Conservation (phyloP, 495 filamentous ascomycete genomes). For the Aspergillus avenaceus region DNA sequence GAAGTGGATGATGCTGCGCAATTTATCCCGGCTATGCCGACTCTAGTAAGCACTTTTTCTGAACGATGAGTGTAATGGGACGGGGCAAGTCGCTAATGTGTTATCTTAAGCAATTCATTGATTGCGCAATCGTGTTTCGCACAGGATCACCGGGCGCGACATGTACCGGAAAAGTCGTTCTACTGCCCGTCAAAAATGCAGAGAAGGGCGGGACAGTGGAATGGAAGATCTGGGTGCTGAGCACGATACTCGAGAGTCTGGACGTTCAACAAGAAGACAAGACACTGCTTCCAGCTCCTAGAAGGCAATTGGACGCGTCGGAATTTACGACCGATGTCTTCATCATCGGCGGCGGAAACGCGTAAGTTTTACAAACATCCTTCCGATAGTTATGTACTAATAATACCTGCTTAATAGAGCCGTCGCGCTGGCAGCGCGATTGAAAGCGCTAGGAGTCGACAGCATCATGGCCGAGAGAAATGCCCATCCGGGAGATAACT, state of each 20-base stretch:
- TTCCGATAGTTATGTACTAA: neutral
- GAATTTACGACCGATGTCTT: conserved; percentile 19
- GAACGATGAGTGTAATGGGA: neutral
- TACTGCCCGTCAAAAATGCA: conserved; percentile 13
- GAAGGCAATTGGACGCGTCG: neutral
- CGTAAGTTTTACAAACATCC: conserved; percentile 8
- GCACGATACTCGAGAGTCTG: conserved; percentile 14
- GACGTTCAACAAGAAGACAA: conserved; percentile 15
- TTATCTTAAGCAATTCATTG: conserved; percentile 18
- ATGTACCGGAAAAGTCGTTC: conserved; percentile 15
- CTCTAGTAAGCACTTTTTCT: conserved; percentile 9
- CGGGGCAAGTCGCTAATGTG: neutral
- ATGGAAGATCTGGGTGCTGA: conserved; percentile 24
- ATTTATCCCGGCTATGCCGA: conserved; percentile 12
- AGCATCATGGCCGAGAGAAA: conserved; percentile 32
- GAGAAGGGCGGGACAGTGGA: conserved; percentile 3
- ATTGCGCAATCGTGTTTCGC: conserved; percentile 16
- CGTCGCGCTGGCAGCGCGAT: conserved; percentile 27
- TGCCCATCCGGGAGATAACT: conserved; percentile 29
- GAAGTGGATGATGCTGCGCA: conserved; percentile 13
- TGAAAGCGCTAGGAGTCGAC: conserved; percentile 28
- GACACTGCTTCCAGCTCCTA: neutral
- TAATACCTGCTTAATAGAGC: conserved; percentile 4
- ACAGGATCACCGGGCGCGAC: conserved; percentile 14
- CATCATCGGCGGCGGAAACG: conserved; percentile 24